Percentiles rank a stretch among this genome's conserved stretches.
Evolutionary conservation across 2,329 filamentous ascomycete species (phyloP).

Genomic region (Alternaria alternata): DNA sequence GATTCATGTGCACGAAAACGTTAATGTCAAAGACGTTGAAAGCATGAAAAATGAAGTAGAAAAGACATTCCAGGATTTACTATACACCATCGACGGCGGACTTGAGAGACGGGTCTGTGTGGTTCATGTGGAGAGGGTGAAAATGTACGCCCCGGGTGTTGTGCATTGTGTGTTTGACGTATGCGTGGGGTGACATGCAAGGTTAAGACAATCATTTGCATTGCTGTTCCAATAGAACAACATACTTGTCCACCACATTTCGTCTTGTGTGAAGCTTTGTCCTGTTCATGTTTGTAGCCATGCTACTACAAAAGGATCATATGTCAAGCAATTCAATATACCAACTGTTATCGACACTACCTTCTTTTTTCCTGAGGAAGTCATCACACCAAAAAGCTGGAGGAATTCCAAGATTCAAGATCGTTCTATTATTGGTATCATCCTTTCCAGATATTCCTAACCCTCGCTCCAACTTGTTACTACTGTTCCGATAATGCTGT

Average conservation of each 20-base stretch:
- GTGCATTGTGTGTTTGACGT: slow-evolving; percentile 70
- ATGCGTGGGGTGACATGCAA: not conserved
- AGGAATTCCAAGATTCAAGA: not conserved
- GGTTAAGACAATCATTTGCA: not conserved
- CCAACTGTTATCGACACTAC: not conserved
- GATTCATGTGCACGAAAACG: slow-evolving; percentile 69
- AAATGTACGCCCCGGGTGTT: slow-evolving; percentile 68
- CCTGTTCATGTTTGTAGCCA: not conserved
- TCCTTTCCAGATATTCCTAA: not conserved
- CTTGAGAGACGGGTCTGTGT: slow-evolving; percentile 40
- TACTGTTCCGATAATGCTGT: not conserved
- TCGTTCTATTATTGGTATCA: not conserved
- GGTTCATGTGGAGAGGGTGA: slow-evolving; percentile 63
- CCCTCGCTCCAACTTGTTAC: not conserved
- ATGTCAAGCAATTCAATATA: not conserved
- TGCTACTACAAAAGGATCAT: not conserved
- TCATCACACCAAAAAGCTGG: not conserved
- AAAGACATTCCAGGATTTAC: slow-evolving; percentile 47
- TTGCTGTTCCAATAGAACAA: not conserved
- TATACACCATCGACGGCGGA: slow-evolving; percentile 12
- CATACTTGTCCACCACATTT: not conserved
- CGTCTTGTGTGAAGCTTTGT: not conserved
- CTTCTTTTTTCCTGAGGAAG: not conserved
- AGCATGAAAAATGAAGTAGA: slow-evolving; percentile 48
- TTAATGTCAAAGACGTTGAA: slow-evolving; percentile 50